Evolutionary conservation across 169 alveolate species (phyloP), one percentile per base, ranked within the genome.

Genomic region (Plasmodium berghei): DNA sequence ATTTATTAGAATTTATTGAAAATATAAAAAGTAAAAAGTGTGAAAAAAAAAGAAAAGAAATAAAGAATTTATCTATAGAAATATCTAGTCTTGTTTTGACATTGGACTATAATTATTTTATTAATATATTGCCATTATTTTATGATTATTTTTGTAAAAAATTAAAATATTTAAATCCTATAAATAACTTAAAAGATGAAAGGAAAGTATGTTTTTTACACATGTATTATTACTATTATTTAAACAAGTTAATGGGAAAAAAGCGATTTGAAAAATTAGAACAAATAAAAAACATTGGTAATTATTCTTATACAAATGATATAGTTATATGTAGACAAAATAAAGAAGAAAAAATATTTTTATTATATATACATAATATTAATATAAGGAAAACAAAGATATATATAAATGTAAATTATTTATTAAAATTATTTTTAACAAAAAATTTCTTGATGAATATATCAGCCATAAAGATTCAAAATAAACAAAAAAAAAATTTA

Each of bases 361-460:
- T 62, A 42, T 58, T 77, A 12, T 77, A 77, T 55, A 62, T 77
- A 34, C 52, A 77, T 45, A 48, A 77, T 70, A 42, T 77, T 20
- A 75, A 77, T 34, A 77, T 77, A 5, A 77, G 66, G 54, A 77
- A 77, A 46, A 77, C 89, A 42, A 77, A 77, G 18, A 77, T 77
- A 56, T 77, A 77, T 69, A 77, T 77, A 24, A 77, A 77, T 69
- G 89, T 77, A 8, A 77, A 64, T 77, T 77, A 77, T 34, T 9
- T 77, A 12, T 56, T 77, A 40, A 77, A 77, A 42, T 26, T 77
- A 64, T 77, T 77, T 56, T 24, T 77, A 45, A 64, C 89, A 3
- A 49, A 77, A 62, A 77, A 77, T 24, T 77, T 77, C 26, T 46
- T 77, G 8, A 77, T 77, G 89, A 77, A 77, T 42, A 64, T 77